Evolutionary conservation across 306 rosid species (phyloP).

Genomic region (Acacia confusa): DNA sequence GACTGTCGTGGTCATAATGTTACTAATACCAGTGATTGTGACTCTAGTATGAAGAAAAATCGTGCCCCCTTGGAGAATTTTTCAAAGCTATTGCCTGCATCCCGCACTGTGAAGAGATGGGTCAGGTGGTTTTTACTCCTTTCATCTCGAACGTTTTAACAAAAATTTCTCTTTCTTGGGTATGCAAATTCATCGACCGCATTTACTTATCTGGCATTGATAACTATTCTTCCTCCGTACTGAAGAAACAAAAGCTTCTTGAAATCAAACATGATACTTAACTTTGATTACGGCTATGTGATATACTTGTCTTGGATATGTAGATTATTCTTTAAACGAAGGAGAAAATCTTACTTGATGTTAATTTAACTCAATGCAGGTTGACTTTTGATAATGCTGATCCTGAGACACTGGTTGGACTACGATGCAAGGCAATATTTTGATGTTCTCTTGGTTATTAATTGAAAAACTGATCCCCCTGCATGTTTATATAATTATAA

Average conservation of each 20-base stretch:
- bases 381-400: slow-evolving; percentile 66
- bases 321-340: slow-evolving; percentile 14
- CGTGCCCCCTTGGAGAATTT: slow-evolving; percentile 41
- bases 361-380: slow-evolving; percentile 51
- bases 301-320: neutral
- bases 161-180: neutral
- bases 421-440: slow-evolving; percentile 90
- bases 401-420: slow-evolving; percentile 71
- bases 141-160: neutral
- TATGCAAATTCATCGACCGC: neutral
- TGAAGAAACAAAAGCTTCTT: neutral
- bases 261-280: neutral
- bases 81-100: slow-evolving; percentile 45
- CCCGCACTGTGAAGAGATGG: slow-evolving; percentile 73
- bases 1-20: slow-evolving; percentile 54
- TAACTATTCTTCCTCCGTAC: neutral
- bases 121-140: slow-evolving; percentile 47
- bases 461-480: slow-evolving; percentile 4
- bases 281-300: neutral
- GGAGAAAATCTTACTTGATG: slow-evolving; percentile 21
- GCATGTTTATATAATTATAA: slow-evolving; percentile 28
- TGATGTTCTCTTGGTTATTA: slow-evolving; percentile 20
- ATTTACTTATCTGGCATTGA: neutral
- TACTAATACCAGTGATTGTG: slow-evolving; percentile 12
- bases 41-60: slow-evolving; percentile 40